Conservation (phyloP, 164 flowering plant species). For the Hamamelis virginiana region DNA sequence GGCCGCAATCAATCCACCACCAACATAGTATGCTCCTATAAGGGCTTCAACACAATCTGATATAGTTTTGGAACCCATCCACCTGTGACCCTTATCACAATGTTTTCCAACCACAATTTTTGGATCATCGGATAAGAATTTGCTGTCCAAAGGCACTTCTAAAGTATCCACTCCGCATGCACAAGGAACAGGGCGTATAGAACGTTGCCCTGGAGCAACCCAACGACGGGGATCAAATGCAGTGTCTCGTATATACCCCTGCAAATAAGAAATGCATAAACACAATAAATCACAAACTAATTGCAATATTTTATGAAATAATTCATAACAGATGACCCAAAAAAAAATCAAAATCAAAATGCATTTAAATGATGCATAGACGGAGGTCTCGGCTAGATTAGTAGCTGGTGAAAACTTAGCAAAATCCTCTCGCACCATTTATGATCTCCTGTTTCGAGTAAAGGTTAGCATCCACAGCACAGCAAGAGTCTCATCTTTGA, state of each 20-base stretch:
- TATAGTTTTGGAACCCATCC: conserved; percentile 88
- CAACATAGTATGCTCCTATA: conserved; percentile 82
- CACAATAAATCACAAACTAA: background rate
- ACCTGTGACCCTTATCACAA: conserved; percentile 88
- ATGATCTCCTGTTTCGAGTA: too few relatives aligned
- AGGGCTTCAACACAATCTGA: conserved; percentile 94
- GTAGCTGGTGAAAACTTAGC: too few relatives aligned
- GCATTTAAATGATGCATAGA: too few relatives aligned
- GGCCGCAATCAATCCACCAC: conserved; percentile 73
- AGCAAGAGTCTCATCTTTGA: too few relatives aligned
- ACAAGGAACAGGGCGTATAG: conserved; percentile 61
- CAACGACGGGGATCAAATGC: conserved; percentile 94
- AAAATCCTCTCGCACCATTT: too few relatives aligned
- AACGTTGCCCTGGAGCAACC: conserved; percentile 89
- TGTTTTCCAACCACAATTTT: conserved; percentile 53
- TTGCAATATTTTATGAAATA: background rate
- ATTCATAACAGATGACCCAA: background rate
- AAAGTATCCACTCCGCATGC: conserved; percentile 58
- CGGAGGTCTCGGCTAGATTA: too few relatives aligned
- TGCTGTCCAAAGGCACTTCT: conserved; percentile 70
- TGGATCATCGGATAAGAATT: conserved; percentile 44
- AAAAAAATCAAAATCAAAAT: too few relatives aligned
- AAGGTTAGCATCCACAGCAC: too few relatives aligned
- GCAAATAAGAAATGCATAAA: conserved; percentile 9
- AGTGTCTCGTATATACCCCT: conserved; percentile 78